Evolutionary conservation across 257 asterid species (phyloP).

Genomic region (Plantago elongata): DNA sequence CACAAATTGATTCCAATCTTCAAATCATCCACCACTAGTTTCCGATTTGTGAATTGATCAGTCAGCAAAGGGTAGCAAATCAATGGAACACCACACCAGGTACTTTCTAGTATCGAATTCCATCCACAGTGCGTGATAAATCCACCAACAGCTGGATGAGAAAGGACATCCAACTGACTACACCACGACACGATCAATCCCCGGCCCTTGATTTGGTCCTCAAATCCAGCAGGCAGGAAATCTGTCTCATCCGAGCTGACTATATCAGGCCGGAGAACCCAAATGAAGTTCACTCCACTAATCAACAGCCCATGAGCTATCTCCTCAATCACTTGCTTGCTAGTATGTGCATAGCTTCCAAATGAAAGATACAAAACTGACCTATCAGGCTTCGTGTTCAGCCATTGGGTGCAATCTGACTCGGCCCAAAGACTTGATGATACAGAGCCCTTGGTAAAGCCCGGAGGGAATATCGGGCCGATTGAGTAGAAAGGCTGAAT

Average conservation of each 20-base stretch:
- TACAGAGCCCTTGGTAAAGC: conserved; percentile 21
- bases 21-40: conserved; percentile 55
- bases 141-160: conserved; percentile 45
- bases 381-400: conserved; percentile 38
- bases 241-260: conserved; percentile 25
- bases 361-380: conserved; percentile 62
- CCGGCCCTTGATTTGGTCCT: conserved; percentile 18
- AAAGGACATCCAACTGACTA: conserved; percentile 31
- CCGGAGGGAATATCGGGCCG: conserved; percentile 48
- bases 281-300: conserved; percentile 51
- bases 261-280: conserved; percentile 59
- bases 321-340: conserved; percentile 35
- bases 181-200: conserved; percentile 53
- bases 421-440: conserved; percentile 49
- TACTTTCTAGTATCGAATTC: conserved; percentile 54
- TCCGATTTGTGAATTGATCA: conserved; percentile 46
- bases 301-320: conserved; percentile 50
- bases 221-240: conserved; percentile 30
- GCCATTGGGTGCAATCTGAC: conserved; percentile 50
- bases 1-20: conserved; percentile 47
- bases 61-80: conserved; percentile 42
- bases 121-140: conserved; percentile 57
- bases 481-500: conserved; percentile 49
- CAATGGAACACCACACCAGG: conserved; percentile 40
- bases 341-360: conserved; percentile 48